These are phyloP conservation scores for Fonsecaea erecta DNA, from an alignment of 2,329 filamentous ascomycete species.

Conservation along the genomic window DNA sequence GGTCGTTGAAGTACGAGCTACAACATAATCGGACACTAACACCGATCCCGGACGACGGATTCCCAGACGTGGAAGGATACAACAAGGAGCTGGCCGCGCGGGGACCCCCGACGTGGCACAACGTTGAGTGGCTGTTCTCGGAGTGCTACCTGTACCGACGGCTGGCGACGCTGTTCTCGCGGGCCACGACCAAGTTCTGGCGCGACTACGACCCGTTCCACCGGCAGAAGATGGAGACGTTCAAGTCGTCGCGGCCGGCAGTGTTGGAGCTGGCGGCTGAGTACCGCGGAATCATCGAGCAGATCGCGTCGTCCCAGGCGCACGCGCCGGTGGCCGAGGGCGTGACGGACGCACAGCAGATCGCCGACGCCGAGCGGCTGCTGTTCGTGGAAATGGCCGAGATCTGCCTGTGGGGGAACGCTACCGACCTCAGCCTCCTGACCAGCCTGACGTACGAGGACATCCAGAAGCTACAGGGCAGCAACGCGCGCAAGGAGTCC, in stretches of 20 bases:
- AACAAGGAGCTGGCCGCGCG: constrained; percentile 81
- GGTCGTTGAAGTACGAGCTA: constrained; percentile 88
- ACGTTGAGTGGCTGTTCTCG: constrained; percentile 83
- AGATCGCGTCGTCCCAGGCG: constrained; percentile 37
- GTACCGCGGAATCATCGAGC: constrained; percentile 38
- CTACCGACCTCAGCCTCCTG: constrained; percentile 42
- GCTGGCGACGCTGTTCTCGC: constrained; percentile 74
- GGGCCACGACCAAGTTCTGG: constrained; percentile 74
- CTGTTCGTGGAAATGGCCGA: constrained; percentile 43
- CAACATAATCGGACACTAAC: constrained; percentile 76
- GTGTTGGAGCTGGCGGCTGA: constrained; percentile 38
- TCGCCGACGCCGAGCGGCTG: constrained; percentile 46
- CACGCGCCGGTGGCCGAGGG: constrained; percentile 52
- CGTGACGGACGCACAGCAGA: constrained; percentile 46
- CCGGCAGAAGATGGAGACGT: constrained; percentile 41
- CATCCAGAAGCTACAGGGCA: constrained; percentile 93
- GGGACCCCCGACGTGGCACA: constrained; percentile 65
- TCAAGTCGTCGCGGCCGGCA: constrained; percentile 38
- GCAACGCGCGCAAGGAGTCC: constrained; percentile 79
- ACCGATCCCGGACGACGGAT: constrained; percentile 71
- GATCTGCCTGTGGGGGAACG: constrained; percentile 45
- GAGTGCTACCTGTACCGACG: constrained; percentile 94
- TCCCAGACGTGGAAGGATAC: constrained; percentile 75
- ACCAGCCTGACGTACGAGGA: constrained; percentile 61
- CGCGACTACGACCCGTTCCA: constrained; percentile 65